Percentiles rank a stretch among this genome's conserved stretches.
Conservation (phyloP, 495 filamentous ascomycete species). For the Aspergillus indologenus region DNA sequence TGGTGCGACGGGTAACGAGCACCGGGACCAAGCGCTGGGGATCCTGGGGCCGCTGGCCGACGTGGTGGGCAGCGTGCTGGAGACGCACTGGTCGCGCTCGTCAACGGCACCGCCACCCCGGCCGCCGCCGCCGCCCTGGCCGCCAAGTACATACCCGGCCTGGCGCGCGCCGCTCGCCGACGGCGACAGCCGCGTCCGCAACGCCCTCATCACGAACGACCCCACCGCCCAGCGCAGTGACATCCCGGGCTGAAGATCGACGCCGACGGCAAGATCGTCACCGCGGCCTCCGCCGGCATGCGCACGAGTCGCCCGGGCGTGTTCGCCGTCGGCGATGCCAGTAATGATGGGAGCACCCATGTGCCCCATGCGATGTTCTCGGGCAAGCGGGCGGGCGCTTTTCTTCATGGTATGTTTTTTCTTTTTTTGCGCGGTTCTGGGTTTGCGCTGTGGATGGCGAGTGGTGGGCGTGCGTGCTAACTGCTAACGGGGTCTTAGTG, state of each 20-base stretch:
- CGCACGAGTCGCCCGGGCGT: conserved; percentile 49
- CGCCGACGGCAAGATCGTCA: conserved; percentile 45
- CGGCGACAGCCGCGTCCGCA: conserved; percentile 40
- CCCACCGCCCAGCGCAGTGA: conserved; percentile 42
- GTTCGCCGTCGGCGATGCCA: conserved; percentile 56
- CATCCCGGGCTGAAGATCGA: conserved; percentile 41
- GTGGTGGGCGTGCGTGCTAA: neutral
- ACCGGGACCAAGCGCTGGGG: conserved; percentile 54
- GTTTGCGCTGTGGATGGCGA: neutral
- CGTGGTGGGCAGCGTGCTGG: conserved; percentile 40
- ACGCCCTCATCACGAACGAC: conserved; percentile 50
- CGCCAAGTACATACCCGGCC: conserved; percentile 33
- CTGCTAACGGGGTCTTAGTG: conserved; percentile 22
- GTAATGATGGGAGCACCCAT: conserved; percentile 55
- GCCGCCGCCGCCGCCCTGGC: conserved; percentile 35
- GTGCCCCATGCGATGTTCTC: conserved; percentile 59
- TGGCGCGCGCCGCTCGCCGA: conserved; percentile 48
- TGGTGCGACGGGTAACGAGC: conserved; percentile 62
- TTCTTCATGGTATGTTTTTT: conserved; percentile 48
- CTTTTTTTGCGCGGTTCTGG: neutral
- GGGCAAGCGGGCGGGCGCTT: conserved; percentile 56
- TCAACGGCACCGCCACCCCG: conserved; percentile 53
- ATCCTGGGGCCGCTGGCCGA: conserved; percentile 46
- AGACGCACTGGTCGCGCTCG: conserved; percentile 49
- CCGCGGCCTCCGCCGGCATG: conserved; percentile 32